Evolutionary conservation across 2,329 filamentous ascomycete species (phyloP).

Genomic region (Metarhizium robertsii): DNA sequence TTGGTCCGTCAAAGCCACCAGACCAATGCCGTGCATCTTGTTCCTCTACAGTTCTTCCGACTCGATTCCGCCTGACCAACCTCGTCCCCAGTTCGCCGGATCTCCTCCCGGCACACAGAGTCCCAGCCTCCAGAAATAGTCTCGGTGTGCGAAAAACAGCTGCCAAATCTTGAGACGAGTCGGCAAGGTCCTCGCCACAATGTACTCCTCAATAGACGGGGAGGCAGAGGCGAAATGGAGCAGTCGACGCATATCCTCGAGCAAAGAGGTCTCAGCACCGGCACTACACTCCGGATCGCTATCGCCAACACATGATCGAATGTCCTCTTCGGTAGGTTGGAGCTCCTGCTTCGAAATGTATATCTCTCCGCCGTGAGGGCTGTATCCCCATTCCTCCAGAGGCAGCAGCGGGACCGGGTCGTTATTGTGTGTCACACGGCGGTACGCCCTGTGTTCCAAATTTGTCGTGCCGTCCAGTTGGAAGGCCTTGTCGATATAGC

Average conservation of each 20-base stretch:
- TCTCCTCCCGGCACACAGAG: conserved; percentile 79
- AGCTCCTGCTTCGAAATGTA: conserved; percentile 68
- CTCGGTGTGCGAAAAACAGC: conserved; percentile 83
- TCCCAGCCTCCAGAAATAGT: conserved; percentile 93
- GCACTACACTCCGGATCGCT: conserved; percentile 64
- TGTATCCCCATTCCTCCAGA: conserved; percentile 78
- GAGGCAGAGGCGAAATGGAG: conserved; percentile 15
- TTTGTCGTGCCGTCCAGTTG: conserved; percentile 25
- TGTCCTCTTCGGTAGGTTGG: conserved; percentile 57
- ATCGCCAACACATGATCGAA: conserved; percentile 63
- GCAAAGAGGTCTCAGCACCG: conserved; percentile 36
- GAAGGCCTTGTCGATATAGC: conserved; percentile 47
- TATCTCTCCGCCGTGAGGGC: conserved; percentile 77
- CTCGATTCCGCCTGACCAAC: not conserved
- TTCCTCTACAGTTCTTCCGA: conserved; percentile 30
- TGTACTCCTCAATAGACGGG: conserved; percentile 14
- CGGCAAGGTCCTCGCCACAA: conserved; percentile 38
- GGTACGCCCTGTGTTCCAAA: conserved; percentile 40
- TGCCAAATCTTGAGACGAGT: conserved; percentile 73
- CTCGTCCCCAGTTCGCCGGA: conserved; percentile 52
- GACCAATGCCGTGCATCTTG: not conserved
- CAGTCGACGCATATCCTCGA: conserved; percentile 16
- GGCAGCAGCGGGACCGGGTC: conserved; percentile 89
- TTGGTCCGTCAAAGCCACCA: not conserved
- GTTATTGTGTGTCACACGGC: conserved; percentile 73